Base-by-base conservation (phyloP, 1,284 basidiomycete species). In the Ceratobasidium sp. region DNA sequence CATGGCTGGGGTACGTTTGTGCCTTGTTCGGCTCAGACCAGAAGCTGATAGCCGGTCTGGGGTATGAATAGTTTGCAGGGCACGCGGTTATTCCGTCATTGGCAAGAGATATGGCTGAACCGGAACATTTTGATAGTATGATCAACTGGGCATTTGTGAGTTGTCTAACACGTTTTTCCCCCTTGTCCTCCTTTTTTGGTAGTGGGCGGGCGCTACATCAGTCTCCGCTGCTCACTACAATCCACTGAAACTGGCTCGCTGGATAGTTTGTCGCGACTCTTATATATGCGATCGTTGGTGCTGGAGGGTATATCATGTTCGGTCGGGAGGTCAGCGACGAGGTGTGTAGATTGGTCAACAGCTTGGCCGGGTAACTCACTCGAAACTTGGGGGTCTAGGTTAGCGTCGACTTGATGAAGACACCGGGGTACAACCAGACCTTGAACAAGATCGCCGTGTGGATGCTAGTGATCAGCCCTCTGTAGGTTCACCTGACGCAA, bases 71-170 rank as follows among this genome's bases (percentile, higher is more conserved):
- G 87, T 97, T 98, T 79, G 91, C 95, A 5, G 95, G 96, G 0
- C 96, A 98, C 81, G 93, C 95, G 13, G 94, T 97, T 46, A 92
- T 98, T 64, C 96, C 96, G 6, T 94, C 92, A 9, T 82, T 98
- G 16, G 94, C 93, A 13, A 86, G 90, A 77, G 96, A 98, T 81
- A 98, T 98, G 96, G 83, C 85, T 68, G 89, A 96, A 78, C 95
- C 95, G 0, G 84, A 86, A 51, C 85, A 91, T 76, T 98, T 97
- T 80, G 88, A 93, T 81, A 83, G 82, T 58, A 95, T 96, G 91
- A 92, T 94, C 77, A 88, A 93, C 78, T 88, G 88, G 81, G 94
- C 94, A n/a, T 96, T 93, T 78, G 88, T 89, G 79, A 81, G 87
- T 82, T 4, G 11, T 71, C n/a, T 59, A 16, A 39, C 46, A 14